Evolutionary conservation across 495 filamentous ascomycete genomes (phyloP).

Genomic region (Penicillium atrosanguineum): DNA sequence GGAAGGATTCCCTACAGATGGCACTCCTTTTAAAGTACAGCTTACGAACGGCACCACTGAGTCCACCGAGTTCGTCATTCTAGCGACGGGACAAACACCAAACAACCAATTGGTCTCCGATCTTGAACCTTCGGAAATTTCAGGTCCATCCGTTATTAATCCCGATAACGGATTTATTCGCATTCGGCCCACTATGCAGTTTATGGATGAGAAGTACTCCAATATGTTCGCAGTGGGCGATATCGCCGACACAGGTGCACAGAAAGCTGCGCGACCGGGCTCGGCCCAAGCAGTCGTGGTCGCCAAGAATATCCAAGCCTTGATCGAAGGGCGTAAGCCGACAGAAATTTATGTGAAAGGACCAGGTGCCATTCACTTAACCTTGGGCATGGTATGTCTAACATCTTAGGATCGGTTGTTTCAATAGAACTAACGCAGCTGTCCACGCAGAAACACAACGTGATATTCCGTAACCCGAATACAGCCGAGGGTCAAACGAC

Average conservation of each 20-base stretch:
- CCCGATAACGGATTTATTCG: constrained; percentile 48
- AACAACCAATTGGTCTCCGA: constrained; percentile 48
- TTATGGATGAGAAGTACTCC: constrained; percentile 43
- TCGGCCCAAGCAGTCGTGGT: constrained; percentile 51
- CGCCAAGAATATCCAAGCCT: constrained; percentile 49
- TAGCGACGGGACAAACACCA: constrained; percentile 57
- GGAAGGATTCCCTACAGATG: constrained; percentile 30
- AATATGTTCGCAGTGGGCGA: constrained; percentile 61
- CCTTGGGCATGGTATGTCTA: constrained; percentile 48
- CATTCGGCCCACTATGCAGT: constrained; percentile 56
- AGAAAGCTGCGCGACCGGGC: constrained; percentile 54
- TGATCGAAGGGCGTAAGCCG: constrained; percentile 37
- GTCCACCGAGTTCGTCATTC: constrained; percentile 42
- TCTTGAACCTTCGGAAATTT: constrained; percentile 33
- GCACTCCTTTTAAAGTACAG: constrained; percentile 27
- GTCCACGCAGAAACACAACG: constrained; percentile 39
- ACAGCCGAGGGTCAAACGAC: constrained; percentile 41
- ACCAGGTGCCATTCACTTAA: constrained; percentile 47
- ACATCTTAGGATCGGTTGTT: background rate
- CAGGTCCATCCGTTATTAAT: constrained; percentile 40
- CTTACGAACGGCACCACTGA: constrained; percentile 34
- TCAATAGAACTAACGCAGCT: background rate
- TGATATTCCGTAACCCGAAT: constrained; percentile 51
- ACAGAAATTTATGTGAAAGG: constrained; percentile 32
- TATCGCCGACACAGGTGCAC: constrained; percentile 56